A percentile compares a stretch with the other conserved stretches of the same genome.
These are phyloP conservation scores for Zarea fungicola DNA, from an alignment of 2,329 filamentous ascomycete genomes.

Conservation along the genomic window DNA sequence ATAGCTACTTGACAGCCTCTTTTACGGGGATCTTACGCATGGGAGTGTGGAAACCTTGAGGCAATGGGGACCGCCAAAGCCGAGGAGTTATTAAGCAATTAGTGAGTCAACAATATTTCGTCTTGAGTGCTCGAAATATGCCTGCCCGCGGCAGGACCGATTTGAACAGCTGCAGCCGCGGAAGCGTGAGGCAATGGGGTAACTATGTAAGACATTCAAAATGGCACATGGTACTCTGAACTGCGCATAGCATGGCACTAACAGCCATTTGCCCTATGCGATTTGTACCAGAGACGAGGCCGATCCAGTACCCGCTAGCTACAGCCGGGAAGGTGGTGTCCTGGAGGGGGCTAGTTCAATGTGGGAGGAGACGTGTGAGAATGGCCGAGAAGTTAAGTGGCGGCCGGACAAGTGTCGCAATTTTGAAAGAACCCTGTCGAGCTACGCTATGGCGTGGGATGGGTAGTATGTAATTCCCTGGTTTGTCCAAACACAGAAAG, in stretches of 20 bases:
- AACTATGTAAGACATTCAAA: background rate
- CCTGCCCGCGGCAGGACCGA: background rate
- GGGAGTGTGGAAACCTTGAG: background rate
- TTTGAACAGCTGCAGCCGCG: background rate
- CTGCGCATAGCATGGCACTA: background rate
- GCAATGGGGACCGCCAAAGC: background rate
- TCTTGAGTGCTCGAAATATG: background rate
- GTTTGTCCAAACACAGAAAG: background rate
- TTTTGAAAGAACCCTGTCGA: conserved; percentile 7
- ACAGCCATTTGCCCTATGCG: background rate
- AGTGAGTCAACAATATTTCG: background rate
- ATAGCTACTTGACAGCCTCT: too few species aligned
- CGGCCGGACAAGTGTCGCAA: background rate
- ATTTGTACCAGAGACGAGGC: background rate
- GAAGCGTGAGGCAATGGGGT: background rate
- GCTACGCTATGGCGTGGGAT: conserved; percentile 1
- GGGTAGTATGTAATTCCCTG: background rate
- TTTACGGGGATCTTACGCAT: background rate
- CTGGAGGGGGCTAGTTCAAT: conserved; percentile 3
- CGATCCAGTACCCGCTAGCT: conserved; percentile 3
- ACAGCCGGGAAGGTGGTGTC: conserved; percentile 1
- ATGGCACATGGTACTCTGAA: background rate
- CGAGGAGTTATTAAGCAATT: background rate
- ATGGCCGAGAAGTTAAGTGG: background rate
- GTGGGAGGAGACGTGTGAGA: background rate